These are phyloP conservation scores for Ceratobasidium sp. DNA, from an alignment of 1,284 basidiomycete species.

Conservation along the genomic window DNA sequence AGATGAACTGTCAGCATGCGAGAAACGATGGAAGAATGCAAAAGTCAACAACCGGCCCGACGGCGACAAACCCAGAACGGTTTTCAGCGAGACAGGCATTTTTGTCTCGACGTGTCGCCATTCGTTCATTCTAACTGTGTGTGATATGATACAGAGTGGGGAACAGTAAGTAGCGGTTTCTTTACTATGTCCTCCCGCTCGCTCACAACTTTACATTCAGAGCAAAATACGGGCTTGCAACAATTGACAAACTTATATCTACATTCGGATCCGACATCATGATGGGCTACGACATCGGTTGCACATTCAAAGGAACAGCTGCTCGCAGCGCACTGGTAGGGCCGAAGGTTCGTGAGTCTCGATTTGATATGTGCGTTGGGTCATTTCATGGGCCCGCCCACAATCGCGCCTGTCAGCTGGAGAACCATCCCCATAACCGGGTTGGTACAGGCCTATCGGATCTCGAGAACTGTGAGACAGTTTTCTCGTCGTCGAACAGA, in stretches of 20 bases:
- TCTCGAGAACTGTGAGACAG: constrained; percentile 56
- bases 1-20: constrained; percentile 47
- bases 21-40: constrained; percentile 52
- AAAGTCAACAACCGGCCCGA: constrained; percentile 55
- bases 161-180: constrained; percentile 50
- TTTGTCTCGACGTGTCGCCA: constrained; percentile 58
- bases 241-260: constrained; percentile 51
- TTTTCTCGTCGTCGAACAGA: constrained; percentile 56
- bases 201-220: no score
- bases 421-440: constrained; percentile 55
- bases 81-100: constrained; percentile 56
- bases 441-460: constrained; percentile 57
- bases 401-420: constrained; percentile 56
- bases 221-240: constrained; percentile 58
- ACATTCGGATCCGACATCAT: constrained; percentile 50
- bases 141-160: constrained; percentile 59
- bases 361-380: constrained; percentile 50
- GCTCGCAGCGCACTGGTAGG: constrained; percentile 52
- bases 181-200: not conserved
- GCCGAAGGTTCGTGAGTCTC: not conserved
- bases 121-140: constrained; percentile 55
- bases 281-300: constrained; percentile 59
- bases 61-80: not conserved
- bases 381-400: constrained; percentile 59
- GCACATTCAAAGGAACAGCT: constrained; percentile 54